Base-by-base conservation (phyloP, 1,284 basidiomycete species). In the Cutaneotrichosporon dermatis region DNA sequence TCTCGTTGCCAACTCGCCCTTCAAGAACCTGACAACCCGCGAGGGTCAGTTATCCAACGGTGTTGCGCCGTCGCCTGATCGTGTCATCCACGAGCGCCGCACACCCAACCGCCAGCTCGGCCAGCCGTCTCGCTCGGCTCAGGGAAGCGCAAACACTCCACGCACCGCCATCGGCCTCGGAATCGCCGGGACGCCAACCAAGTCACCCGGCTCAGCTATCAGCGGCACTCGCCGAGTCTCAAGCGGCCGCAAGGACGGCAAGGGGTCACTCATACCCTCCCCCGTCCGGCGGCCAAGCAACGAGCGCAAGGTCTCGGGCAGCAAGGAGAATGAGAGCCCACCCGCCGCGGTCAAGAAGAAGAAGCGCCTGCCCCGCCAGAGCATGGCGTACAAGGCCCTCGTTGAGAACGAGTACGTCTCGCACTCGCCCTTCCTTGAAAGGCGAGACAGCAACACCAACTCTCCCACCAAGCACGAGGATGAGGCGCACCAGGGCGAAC, bases 1-100 rank as follows among this genome's bases (percentile, higher is more conserved):
- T 68, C 86, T 93, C 56, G 92, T 94, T 25, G 86, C 87, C 50
- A 92, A 92, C 68, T 93, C 90, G 9, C 90, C 90, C 7, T 97
- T 97, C 82, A 91, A 90, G 69, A 71, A 73, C 40, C 69, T 73
- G 0, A 63, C 64, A 11, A 74, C 74, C 25, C 51, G 57, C 9
- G 57, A 64, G 50, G 62, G 62, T 7, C 57, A 55, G 16, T 48
- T 37, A 59, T 59, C 35, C 69, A 68, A 71, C 63, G 68, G 57
- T 65, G 55, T 57, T 64, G 68, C 61, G 66, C 60, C 15, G 67
- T 63, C 34, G 65, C 66, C 66, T 16, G 61, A 62, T 12, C 53
- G 58, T 16, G 64, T 75, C 11, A 70, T 76, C 34, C 75, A 76
- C 59, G 75, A 76, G 57, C 62, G 69, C 9, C 59, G 66, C 39